Conservation (phyloP, 1,284 basidiomycete species). For the Moesziomyces antarcticus region DNA sequence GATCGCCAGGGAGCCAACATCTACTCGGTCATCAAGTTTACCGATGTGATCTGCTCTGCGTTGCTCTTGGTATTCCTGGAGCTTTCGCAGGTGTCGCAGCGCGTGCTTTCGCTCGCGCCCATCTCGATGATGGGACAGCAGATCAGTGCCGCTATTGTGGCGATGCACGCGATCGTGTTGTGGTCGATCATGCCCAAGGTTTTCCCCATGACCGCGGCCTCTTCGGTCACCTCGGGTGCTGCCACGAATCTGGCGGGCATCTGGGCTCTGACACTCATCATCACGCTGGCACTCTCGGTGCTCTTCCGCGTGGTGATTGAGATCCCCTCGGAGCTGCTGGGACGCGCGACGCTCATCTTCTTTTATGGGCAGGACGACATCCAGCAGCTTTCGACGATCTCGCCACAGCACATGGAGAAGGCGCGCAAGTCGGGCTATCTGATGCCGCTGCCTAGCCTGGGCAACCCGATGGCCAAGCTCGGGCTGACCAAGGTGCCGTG, state of each 20-base stretch:
- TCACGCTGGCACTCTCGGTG: conserved; percentile 29
- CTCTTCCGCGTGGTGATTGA: conserved; percentile 32
- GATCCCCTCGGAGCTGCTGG: conserved; percentile 42
- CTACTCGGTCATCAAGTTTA: conserved; percentile 37
- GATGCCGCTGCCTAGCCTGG: conserved; percentile 35
- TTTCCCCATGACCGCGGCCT: conserved; percentile 30
- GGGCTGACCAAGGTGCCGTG: conserved; percentile 39
- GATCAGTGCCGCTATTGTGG: conserved; percentile 34
- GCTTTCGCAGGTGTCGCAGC: conserved; percentile 19
- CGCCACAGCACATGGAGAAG: conserved; percentile 31
- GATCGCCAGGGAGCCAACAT: conserved; percentile 26
- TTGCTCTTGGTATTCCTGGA: conserved; percentile 34
- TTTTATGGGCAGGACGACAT: conserved; percentile 47
- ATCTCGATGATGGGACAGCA: conserved; percentile 46
- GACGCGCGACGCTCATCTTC: conserved; percentile 38
- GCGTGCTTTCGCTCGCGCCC: conserved; percentile 12
- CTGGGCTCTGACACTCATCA: conserved; percentile 39
- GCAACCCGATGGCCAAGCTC: conserved; percentile 49
- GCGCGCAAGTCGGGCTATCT: conserved; percentile 29
- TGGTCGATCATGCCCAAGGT: conserved; percentile 47
- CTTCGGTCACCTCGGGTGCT: conserved; percentile 19
- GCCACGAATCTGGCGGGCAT: conserved; percentile 38
- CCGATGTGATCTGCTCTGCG: conserved; percentile 31
- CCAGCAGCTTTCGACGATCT: conserved; percentile 23
- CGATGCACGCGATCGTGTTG: conserved; percentile 35